Conservation (phyloP, 148 eudicot species). For the Heliosperma pusillum region DNA sequence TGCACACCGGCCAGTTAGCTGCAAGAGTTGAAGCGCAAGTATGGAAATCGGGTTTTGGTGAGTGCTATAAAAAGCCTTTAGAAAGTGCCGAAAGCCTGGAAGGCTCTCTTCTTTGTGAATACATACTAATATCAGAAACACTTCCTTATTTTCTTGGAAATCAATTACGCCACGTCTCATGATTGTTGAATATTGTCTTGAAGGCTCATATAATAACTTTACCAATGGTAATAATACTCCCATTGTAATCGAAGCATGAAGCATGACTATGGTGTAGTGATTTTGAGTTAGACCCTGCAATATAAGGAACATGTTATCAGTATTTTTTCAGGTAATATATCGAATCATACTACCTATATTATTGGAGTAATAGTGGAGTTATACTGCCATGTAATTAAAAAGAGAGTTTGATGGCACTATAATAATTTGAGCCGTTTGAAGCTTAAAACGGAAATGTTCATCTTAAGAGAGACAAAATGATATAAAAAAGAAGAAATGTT, state of each 20-base stretch:
- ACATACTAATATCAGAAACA: neutral
- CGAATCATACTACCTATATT: too few relatives aligned
- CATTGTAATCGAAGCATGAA: neutral
- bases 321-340: too few relatives aligned
- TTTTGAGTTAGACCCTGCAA: neutral
- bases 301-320: too few relatives aligned
- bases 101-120: conserved; percentile 20
- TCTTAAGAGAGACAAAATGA: too few relatives aligned
- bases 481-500: neutral
- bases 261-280: neutral
- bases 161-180: neutral
- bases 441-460: too few relatives aligned
- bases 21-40: conserved; percentile 22
- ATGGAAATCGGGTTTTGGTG: neutral
- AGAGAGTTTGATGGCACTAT: too few relatives aligned
- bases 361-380: too few relatives aligned
- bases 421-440: too few relatives aligned
- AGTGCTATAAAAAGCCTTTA: neutral
- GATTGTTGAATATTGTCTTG: conserved; percentile 14
- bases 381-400: too few relatives aligned
- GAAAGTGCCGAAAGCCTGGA: neutral
- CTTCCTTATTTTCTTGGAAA: neutral
- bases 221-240: conserved; percentile 11
- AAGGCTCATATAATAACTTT: conserved; percentile 9
- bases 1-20: conserved; percentile 20